Conservation (phyloP, 805 yeast genomes). For the Dipodascus geniculatus region DNA sequence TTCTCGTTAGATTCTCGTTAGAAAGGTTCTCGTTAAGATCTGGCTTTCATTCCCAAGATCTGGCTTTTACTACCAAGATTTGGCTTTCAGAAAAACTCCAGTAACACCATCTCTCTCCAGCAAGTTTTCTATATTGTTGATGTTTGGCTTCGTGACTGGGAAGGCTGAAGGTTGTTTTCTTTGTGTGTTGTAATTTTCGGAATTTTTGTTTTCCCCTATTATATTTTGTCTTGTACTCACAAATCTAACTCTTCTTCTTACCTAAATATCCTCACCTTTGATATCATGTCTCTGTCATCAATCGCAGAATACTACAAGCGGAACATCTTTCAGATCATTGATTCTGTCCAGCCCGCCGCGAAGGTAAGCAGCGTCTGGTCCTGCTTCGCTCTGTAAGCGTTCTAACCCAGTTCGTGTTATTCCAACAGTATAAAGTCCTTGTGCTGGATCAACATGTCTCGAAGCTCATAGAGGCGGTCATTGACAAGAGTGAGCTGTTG, state of each 20-base stretch:
- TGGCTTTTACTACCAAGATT: too few species aligned
- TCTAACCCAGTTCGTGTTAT: neutral
- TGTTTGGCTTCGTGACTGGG: too few species aligned
- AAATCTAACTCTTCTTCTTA: neutral
- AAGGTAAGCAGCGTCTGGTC: conserved; percentile 8
- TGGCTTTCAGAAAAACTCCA: too few species aligned
- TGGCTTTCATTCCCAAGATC: too few species aligned
- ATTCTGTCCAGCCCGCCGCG: conserved; percentile 30
- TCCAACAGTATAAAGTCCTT: conserved; percentile 29
- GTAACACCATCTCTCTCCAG: too few species aligned
- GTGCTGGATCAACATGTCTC: conserved; percentile 21
- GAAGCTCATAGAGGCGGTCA: conserved; percentile 16
- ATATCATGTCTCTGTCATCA: neutral
- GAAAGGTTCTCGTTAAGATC: too few species aligned
- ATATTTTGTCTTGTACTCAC: neutral
- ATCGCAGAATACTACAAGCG: conserved; percentile 8
- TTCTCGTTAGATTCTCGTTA: too few species aligned
- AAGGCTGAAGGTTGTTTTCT: neutral
- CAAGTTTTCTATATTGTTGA: neutral
- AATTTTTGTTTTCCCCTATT: neutral
- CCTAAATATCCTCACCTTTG: neutral
- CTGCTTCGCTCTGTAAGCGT: conserved; percentile 9
- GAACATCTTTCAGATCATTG: conserved; percentile 27
- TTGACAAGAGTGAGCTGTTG: conserved; percentile 30
- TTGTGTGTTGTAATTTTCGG: neutral